Base-by-base conservation (phyloP, 2,329 filamentous ascomycete genomes). In the Alternaria viburni region DNA sequence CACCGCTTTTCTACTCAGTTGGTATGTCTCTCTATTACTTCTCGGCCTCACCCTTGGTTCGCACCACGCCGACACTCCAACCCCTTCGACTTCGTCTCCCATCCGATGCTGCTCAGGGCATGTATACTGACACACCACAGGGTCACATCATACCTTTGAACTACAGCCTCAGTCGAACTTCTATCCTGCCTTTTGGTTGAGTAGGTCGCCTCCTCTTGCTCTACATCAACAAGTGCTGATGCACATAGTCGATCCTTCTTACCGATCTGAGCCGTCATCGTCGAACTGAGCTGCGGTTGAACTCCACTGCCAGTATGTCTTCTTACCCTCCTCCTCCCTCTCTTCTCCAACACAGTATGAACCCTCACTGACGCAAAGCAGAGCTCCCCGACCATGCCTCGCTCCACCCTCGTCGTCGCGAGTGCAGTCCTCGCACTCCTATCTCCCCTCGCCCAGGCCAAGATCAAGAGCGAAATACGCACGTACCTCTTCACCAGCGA, bases 381-480 rank as follows among this genome's bases (percentile, higher is more conserved):
- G 28, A 25, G 41, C 28, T 56, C 45, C 11, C 12, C 32, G 55
- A 61, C 11, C 25, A 72, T 68, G 70, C 61, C 63, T 50, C 59
- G 57, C 15, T 25, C 66, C 52, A 9, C 64, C 13, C 19, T 57
- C 57, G 17, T 69, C 32, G 21, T 72, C 32, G 43, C 64, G 41
- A 54, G 61, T 17, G 64, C 60, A 19, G 44, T 73, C 12, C 60
- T 76, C 45, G 65, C 63, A 44, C 26, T 72, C 49, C 41, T 65
- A 56, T 47, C 63, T 5, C 19, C 51, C 25, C 68, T 66, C 44
- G 57, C 21, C 12, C 54, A 71, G 9, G 72, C 69, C 54, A 64
- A 62, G 21, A 68, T 64, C 30, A 51, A 66, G 30, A 52, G 36
- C 4, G 69, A 65, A 49, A 30, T 75, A 19, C 51, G 61, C 8